A percentile compares a stretch with the other conserved stretches of the same genome.
phyloP scores from a whole-genome alignment of 345 rosid species.

The Camelina hispida region DNA sequence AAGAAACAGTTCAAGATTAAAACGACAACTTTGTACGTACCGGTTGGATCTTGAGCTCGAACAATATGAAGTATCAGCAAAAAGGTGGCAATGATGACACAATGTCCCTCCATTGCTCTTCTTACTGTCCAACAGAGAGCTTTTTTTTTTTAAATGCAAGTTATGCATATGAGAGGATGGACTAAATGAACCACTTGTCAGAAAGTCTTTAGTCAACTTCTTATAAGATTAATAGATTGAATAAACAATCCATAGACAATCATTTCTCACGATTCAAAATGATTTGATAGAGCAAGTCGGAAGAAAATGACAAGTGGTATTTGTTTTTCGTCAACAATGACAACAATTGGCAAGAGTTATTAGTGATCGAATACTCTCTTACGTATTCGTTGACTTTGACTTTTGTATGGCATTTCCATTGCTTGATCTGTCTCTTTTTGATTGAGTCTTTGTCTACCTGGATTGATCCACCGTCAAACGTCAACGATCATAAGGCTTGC shows the following conservation, averaged over 20 bases:
- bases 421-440: background rate
- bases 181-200: constrained; percentile 22
- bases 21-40: background rate
- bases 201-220: constrained; percentile 29
- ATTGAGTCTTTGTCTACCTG: background rate
- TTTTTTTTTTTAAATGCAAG: background rate
- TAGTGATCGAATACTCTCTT: background rate
- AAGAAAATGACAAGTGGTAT: background rate
- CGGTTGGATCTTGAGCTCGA: constrained; percentile 38
- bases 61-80: constrained; percentile 15
- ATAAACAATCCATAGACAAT: background rate
- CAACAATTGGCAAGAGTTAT: background rate
- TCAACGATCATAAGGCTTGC: constrained; percentile 3
- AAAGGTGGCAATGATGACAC: constrained; percentile 3
- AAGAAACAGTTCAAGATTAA: constrained; percentile 5
- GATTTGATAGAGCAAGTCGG: constrained; percentile 19
- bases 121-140: background rate
- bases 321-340: background rate
- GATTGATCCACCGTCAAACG: background rate
- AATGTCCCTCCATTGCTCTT: constrained; percentile 27
- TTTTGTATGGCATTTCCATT: constrained; percentile 14
- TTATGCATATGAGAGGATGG: background rate
- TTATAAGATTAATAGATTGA: background rate
- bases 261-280: constrained; percentile 2
- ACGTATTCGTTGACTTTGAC: constrained; percentile 28